Percentiles rank a stretch among this genome's conserved stretches.
These are phyloP conservation scores for Microcyclospora pomicola DNA, from an alignment of 2,329 filamentous ascomycete species.

Conservation along the genomic window DNA sequence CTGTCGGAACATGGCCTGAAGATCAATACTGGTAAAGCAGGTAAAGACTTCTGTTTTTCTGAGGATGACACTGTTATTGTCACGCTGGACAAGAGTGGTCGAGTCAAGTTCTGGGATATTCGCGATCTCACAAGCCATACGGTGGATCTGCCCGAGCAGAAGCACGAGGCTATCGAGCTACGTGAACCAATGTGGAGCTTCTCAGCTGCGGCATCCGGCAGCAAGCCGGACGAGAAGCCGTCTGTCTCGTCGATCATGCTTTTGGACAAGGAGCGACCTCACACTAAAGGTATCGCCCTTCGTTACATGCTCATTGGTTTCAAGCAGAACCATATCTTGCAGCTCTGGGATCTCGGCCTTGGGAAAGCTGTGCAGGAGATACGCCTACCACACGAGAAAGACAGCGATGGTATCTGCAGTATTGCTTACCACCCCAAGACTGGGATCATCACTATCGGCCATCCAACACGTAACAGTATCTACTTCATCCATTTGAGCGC, in stretches of 20 bases:
- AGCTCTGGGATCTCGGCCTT: conserved; percentile 93
- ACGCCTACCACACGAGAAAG: conserved; percentile 66
- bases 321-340: conserved; percentile 97
- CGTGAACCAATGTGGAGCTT: conserved; percentile 77
- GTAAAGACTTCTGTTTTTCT: conserved; percentile 96
- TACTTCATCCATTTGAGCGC: conserved; percentile 95
- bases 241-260: conserved; percentile 94
- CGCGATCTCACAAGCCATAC: conserved; percentile 51
- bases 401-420: conserved; percentile 95
- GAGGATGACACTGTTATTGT: conserved; percentile 91
- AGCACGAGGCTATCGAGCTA: conserved; percentile 44
- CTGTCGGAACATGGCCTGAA: conserved; percentile 76
- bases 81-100: conserved; percentile 89
- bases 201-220: conserved; percentile 41
- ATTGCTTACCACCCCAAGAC: conserved; percentile 86
- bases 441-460: conserved; percentile 86
- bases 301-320: conserved; percentile 94
- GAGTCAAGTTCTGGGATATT: conserved; percentile 97
- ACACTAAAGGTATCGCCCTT: conserved; percentile 75
- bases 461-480: conserved; percentile 91
- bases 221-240: conserved; percentile 55
- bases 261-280: conserved; percentile 89
- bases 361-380: conserved; percentile 94
- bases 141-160: conserved; percentile 28
- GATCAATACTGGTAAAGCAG: conserved; percentile 93